Evolutionary conservation across 192 early-diverging fungal species (phyloP).

Genomic region (Backusella westeae): DNA sequence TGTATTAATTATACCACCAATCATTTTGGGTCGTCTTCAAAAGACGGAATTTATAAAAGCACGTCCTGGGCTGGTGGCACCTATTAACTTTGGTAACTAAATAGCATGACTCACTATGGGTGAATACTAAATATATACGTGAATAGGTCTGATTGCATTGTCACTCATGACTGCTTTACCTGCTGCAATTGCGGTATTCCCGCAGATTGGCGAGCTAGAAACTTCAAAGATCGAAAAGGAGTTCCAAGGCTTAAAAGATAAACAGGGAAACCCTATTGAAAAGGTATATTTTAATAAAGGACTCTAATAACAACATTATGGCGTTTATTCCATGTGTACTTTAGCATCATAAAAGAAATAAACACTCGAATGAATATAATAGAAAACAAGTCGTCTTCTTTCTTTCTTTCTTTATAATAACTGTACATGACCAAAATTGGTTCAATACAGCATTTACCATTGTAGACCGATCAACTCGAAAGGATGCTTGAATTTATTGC

Average conservation of each 20-base stretch:
- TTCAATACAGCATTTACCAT: too few species aligned
- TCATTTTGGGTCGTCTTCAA: conserved; percentile 69
- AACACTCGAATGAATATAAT: too few species aligned
- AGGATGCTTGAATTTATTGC: too few species aligned
- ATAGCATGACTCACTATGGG: background rate
- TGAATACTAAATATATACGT: background rate
- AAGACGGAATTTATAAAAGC: conserved; percentile 53
- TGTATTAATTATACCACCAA: conserved; percentile 66
- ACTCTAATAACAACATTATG: conserved; percentile 36
- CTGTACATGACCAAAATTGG: too few species aligned
- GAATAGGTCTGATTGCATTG: conserved; percentile 55
- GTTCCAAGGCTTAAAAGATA: conserved; percentile 58
- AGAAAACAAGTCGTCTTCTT: too few species aligned
- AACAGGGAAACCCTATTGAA: conserved; percentile 58
- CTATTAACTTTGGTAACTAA: conserved; percentile 60
- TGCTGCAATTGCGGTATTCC: conserved; percentile 76
- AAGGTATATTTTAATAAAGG: conserved; percentile 79
- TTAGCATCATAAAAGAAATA: too few species aligned
- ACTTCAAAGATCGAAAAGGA: conserved; percentile 60
- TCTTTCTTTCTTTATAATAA: too few species aligned
- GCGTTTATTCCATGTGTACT: background rate
- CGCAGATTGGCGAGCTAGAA: conserved; percentile 62
- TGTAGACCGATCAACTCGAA: too few species aligned
- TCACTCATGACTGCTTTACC: conserved; percentile 76
- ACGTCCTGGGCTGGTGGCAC: conserved; percentile 51